Evolutionary conservation across 495 filamentous ascomycete genomes (phyloP), one percentile per base, ranked within the genome.

Genomic region (Chlorociboria aeruginascens): DNA sequence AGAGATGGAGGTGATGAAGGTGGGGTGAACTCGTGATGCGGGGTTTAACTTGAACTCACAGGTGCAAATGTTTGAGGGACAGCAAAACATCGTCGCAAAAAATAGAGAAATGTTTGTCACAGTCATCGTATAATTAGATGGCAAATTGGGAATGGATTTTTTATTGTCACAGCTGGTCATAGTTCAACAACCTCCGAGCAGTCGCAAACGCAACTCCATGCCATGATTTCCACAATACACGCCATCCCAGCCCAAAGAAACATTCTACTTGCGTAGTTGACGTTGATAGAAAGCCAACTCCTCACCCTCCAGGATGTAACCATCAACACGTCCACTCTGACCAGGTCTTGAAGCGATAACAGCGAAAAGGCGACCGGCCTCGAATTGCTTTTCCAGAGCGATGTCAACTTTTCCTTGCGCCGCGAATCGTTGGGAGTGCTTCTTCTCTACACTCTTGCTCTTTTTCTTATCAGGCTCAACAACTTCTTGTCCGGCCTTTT

Each of bases 281-380:
- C 81, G 80, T 81, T 92, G 87, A 85, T 99, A 99, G 86, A 99
- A 99, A 68, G 86, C 85, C 59, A 99, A 73, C 81, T 99, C 92
- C 63, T 99, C 92, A 58, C 92, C 92, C 83, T 99, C 92, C 52
- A 99, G 77, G 66, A 99, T 83, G 77, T 99, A 99, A 50, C 92
- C 92, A 69, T 99, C 92, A 54, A 76, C 74, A 68, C 92, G 89
- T 59, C 92, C 92, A 66, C 84, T 87, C 85, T 99, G 92, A 59
- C 92, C 92, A 45, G 92, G 92, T 63, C 92, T 78, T 61, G 83
- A 89, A 48, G 90, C 76, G 57, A 99, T 72, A 57, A 95, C 83
- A 56, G 92, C 92, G 71, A 81, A 94, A 51, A 99, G 71, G 74
- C 93, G 90, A 73, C 90, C 87, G 52, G 90, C 89, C 78, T 95